Evolutionary conservation across 192 early-diverging fungal species (phyloP), one percentile per base, ranked within the genome.

Genomic region (Backusella tuberculispora): DNA sequence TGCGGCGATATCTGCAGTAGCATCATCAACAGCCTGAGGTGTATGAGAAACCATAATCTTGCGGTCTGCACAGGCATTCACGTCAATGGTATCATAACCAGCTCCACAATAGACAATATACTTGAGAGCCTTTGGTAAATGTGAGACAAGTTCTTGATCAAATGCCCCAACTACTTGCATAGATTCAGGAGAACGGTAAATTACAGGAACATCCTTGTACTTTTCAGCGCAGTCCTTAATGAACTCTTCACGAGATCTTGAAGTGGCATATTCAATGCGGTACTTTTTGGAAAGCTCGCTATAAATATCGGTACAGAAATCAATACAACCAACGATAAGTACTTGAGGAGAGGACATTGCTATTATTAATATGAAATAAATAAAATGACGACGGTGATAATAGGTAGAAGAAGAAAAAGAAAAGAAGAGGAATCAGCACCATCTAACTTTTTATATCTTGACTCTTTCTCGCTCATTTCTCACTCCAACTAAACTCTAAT

Each of bases 1-100:
- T 68, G 82, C 81, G 42, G 80, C 80, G n/a, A 78, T 81, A 42
- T 87, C 86, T 4, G 84, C 86, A 1, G 84, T 83, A 9, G 85
- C 77, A 34, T 71, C 53, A 72, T 81, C 76, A 21, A 81, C 80
- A 66, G 72, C 83, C 4, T 75, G 76, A 45, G 84, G 84, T 5
- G 84, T 85, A 60, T 85, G 81, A 34, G 86, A 84, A 8, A 87
- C 73, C 17, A 73, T 71, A 14, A 87, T 79, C 0, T 80, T 82
- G 66, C 70, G 46, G n/a, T 37, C 46, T 14, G 76, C 48, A 17
- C 70, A 72, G 38, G 80, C 79, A 1, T 82, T 66, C 3, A 87
- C 63, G 45, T 87, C 82, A 70, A 81, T 56, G 6, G 8, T 9
- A 56, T 87, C 80, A 37, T 83, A 87, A 13, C 82, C 86, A 14